phyloP scores from a whole-genome alignment of 2,329 filamentous ascomycete species.

The Aspergillus quadrilineatus region DNA sequence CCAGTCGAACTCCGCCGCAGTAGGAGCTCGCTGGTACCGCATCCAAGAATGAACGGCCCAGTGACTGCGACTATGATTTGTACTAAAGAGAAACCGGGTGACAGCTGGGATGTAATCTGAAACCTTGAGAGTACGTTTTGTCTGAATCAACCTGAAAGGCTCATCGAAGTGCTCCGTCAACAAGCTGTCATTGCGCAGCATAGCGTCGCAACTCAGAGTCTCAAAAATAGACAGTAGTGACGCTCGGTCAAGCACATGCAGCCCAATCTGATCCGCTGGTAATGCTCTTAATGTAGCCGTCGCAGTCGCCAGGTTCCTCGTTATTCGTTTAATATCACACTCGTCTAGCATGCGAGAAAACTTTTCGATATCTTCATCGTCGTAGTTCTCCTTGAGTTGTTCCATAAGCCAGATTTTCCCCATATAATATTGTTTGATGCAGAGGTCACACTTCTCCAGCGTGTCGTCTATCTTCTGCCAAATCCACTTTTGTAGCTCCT shows the following conservation, averaged over 20 bases:
- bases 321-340: slow-evolving; percentile 63
- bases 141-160: slow-evolving; percentile 78
- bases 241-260: slow-evolving; percentile 53
- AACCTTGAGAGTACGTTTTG: slow-evolving; percentile 74
- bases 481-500: slow-evolving; percentile 61
- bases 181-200: slow-evolving; percentile 60
- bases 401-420: slow-evolving; percentile 63
- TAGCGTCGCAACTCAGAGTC: slow-evolving; percentile 77
- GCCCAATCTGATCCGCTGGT: slow-evolving; percentile 51
- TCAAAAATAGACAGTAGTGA: slow-evolving; percentile 84
- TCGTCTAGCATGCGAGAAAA: slow-evolving; percentile 59
- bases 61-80: slow-evolving; percentile 59
- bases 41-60: slow-evolving; percentile 71
- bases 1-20: slow-evolving; percentile 79
- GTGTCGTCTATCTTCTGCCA: slow-evolving; percentile 56
- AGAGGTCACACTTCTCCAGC: slow-evolving; percentile 66
- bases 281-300: slow-evolving; percentile 53
- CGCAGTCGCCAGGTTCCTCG: slow-evolving; percentile 58
- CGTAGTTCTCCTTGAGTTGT: slow-evolving; percentile 58
- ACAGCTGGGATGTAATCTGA: slow-evolving; percentile 76
- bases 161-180: slow-evolving; percentile 68
- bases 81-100: slow-evolving; percentile 78
- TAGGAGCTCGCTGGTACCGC: slow-evolving; percentile 63
- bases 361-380: slow-evolving; percentile 47
- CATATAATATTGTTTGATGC: slow-evolving; percentile 72